phyloP scores from a whole-genome alignment of 371 early-diverging fungal species.

The Nematocida sp. region DNA sequence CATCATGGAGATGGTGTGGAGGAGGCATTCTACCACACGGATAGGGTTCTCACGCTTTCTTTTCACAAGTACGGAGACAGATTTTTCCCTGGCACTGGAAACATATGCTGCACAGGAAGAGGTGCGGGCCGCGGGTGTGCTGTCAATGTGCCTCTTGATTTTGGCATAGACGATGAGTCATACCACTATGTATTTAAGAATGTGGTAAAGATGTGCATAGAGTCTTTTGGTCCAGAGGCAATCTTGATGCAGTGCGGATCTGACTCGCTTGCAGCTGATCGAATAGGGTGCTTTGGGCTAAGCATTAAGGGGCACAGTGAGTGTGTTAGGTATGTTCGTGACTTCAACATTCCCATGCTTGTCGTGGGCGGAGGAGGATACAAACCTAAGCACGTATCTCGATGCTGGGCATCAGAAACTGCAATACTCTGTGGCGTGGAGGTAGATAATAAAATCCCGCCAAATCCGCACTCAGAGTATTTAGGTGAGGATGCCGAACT shows the following conservation, averaged over 20 bases:
- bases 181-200: slow-evolving; percentile 83
- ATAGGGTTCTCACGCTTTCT: slow-evolving; percentile 93
- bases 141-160: slow-evolving; percentile 91
- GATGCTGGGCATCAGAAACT: slow-evolving; percentile 78
- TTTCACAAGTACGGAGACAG: slow-evolving; percentile 90
- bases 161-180: slow-evolving; percentile 90
- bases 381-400: slow-evolving; percentile 90
- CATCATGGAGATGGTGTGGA: slow-evolving; percentile 98
- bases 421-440: slow-evolving; percentile 66
- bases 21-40: slow-evolving; percentile 96
- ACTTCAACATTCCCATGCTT: slow-evolving; percentile 82
- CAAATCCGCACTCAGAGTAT: slow-evolving; percentile 68
- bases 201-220: slow-evolving; percentile 77
- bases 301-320: slow-evolving; percentile 77
- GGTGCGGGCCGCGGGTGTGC: slow-evolving; percentile 83
- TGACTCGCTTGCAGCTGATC: slow-evolving; percentile 94
- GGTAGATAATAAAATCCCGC: slow-evolving; percentile 65
- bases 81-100: slow-evolving; percentile 95
- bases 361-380: slow-evolving; percentile 98
- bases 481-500: slow-evolving; percentile 62
- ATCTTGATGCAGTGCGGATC: slow-evolving; percentile 98
- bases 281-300: slow-evolving; percentile 94
- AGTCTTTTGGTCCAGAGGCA: slow-evolving; percentile 84
- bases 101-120: slow-evolving; percentile 73
- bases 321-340: slow-evolving; percentile 85